Base-by-base conservation (phyloP, 352 stramenopile species). In the Pseudoperonospora humuli region DNA sequence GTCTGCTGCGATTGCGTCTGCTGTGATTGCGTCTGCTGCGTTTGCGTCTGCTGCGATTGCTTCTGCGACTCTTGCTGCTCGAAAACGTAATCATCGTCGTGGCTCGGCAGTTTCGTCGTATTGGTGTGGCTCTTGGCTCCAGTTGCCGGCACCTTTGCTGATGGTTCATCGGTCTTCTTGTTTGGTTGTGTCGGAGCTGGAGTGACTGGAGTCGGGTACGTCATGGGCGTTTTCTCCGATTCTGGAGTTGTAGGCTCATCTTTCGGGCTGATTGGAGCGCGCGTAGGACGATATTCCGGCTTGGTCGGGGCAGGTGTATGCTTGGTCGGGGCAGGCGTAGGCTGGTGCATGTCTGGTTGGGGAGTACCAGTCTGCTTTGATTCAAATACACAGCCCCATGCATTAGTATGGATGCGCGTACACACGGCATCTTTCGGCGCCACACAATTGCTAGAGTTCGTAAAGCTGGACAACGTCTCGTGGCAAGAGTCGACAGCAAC, bases 361-460 rank as follows among this genome's bases (percentile, higher is more conserved):
- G 31, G 31, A 13, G 57, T 68, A 7, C 49, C 33, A 9, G 54
- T 6, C 0, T 21, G 35, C 23, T 51, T 2, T 13, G 31, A 19
- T 38, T 32, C 37, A 50, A 61, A 83, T 23, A 84, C 69, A 33
- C 77, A 89, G 7, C 77, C 77, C 74, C 70, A 86, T 3, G 69
- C 77, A 21, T 72, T 75, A n/a, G 70, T 85, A 42, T 76, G 65
- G 41, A 86, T 76, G 61, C 74, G 84, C n/a, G 46, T 20, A 36
- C 71, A 87, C 26, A 50, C 40, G 0, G 71, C 70, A 27, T 86
- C 57, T n/a, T 64, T 40, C 20, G 67, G 71, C 15, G 70, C 65
- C 3, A 81, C 55, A 25, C 75, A 90, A 48, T 64, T 64, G 46
- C 43, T 61, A 13, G 38, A 54, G 29, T 75, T 64, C 3, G 35